Base-by-base conservation (phyloP, 305 asterid genomes). In the Ruellia speciosa region DNA sequence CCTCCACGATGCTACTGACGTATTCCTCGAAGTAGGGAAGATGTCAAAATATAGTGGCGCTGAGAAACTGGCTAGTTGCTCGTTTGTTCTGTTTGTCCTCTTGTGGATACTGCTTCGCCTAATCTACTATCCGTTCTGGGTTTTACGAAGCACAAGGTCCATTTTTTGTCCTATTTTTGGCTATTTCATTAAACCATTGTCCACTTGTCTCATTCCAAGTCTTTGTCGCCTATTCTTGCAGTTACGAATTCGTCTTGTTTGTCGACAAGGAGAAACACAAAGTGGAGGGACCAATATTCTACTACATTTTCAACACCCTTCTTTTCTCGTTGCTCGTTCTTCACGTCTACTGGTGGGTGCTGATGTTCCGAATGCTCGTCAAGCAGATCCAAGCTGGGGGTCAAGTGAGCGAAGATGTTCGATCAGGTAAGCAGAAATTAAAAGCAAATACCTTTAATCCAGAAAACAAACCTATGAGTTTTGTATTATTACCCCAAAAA, bases 21-120 rank as follows among this genome's bases (percentile, higher is more conserved):
- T 88, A 39, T 87, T 90, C 67, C 80, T 90, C 49, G 98, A 88
- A 79, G 70, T 85, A 5, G 98, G 93, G 39, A 90, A 90, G 81
- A 90, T 90, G 96, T 90, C 98, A 43, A 90, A 88, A 72, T 90
- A 90, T 78, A 76, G 96, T 45, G 94, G 96, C 0, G 86, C 89
- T 6, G 98, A 88, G 71, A 52, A 77, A 41, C 35, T 90, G 62
- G 96, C 98, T 33, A 81, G 94, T 79, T 74, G 70, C 66, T 81
- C 98, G 10, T 88, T 90, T 70, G 66, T 83, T 59, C 72, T 83
- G 47, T 90, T 90, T 46, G 93, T 80, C 57, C 18, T 83, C 60
- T 74, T 88, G 11, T 90, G 82, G 82, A 41, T 82, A 68, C 35
- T 82, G 39, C 95, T 85, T 72, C 98, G 98, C 56, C 86, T 90